Evolutionary conservation across 352 stramenopile species (phyloP), one percentile per base, ranked within the genome.

Genomic region (Globisporangium canariense): DNA sequence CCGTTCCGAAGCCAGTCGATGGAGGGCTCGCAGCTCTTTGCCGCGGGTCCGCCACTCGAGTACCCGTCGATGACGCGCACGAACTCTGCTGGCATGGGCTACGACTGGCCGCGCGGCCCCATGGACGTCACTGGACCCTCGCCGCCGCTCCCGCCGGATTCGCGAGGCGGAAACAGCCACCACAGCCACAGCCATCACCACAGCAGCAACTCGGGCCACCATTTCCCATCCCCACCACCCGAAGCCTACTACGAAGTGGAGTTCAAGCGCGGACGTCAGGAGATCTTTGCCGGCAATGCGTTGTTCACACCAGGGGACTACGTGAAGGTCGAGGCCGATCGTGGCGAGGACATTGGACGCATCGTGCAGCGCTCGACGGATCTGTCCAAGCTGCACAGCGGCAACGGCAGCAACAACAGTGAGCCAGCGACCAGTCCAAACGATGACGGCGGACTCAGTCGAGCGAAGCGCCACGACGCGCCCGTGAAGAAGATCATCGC

Each of bases 321-420:
- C 65, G 96, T 99, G 3, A 99, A 94, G 79, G 97, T 99, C 46
- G 97, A 99, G 75, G 97, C 96, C 20, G 97, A 99, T 71, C 92
- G 97, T 25, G 97, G 97, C 52, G 96, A 99, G 72, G 97, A 99
- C 78, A 95, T 99, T 63, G 97, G 97, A 4, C 80, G 78, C 11
- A 96, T 99, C 59, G 88, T 98, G 20, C 81, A 98, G 65, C 83
- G 86, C 49, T 90, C 90, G 28, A 86, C 83, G 3, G 86, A 97
- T 13, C 56, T 96, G 6, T 78, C 92, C 1, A 97, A 97, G 70
- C 78, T 89, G 58, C 73, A 73, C 43, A 49, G 43, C 56, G 46
- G 60, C 58, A 62, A 16, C 8, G 36, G 46, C 38, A 54, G 60
- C 58, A 62, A 13, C 5, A 66, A 55, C 41, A 70, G 64, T 11